Conservation (phyloP, 176 grass and related monocot species). For the Stipa capillata region DNA sequence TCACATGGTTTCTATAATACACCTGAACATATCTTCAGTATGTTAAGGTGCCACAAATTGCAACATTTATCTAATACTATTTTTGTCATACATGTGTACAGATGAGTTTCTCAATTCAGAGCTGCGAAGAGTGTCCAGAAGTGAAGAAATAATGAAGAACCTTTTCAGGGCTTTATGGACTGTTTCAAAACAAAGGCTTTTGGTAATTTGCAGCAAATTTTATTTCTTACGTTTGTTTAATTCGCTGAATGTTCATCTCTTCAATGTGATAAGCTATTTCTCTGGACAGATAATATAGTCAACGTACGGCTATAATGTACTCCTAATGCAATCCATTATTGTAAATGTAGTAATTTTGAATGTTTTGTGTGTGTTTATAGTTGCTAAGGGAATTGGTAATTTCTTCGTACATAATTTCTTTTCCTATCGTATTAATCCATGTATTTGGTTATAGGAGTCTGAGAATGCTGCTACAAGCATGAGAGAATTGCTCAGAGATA, state of each 20-base stretch:
- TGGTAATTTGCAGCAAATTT: slow-evolving; percentile 20
- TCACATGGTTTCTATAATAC: not conserved
- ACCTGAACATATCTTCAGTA: not conserved
- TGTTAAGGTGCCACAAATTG: not conserved
- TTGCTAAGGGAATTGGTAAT: not conserved
- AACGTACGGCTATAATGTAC: not conserved
- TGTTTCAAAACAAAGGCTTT: slow-evolving; percentile 50
- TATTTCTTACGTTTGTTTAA: slow-evolving; percentile 3
- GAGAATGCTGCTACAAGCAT: slow-evolving; percentile 32
- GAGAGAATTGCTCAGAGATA: slow-evolving; percentile 27
- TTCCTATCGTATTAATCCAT: not conserved
- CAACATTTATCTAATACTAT: not conserved
- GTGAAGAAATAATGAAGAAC: slow-evolving; percentile 48
- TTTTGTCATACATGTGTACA: not conserved
- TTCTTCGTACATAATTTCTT: not conserved
- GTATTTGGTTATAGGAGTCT: slow-evolving; percentile 39
- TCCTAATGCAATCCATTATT: not conserved
- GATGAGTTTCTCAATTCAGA: slow-evolving; percentile 23
- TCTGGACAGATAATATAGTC: not conserved
- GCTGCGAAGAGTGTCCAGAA: slow-evolving; percentile 40
- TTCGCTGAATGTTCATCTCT: slow-evolving; percentile 15
- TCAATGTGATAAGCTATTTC: not conserved
- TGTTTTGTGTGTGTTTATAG: not conserved
- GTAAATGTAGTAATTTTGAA: not conserved
- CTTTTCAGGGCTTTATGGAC: slow-evolving; percentile 50